Evolutionary conservation across 1,284 basidiomycete genomes (phyloP).

Genomic region (Puccinia horiana): DNA sequence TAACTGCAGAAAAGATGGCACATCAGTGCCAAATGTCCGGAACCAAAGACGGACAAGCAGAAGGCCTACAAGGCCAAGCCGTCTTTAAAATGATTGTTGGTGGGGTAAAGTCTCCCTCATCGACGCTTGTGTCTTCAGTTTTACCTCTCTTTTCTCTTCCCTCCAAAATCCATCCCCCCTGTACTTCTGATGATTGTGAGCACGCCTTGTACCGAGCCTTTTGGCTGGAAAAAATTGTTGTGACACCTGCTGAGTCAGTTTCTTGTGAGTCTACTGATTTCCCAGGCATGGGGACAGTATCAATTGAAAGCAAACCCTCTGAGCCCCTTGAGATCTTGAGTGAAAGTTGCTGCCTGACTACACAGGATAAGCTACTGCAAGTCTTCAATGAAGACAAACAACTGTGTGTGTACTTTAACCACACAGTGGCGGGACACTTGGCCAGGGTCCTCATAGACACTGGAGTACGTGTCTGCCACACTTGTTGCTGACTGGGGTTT

Average conservation of each 20-base stretch:
- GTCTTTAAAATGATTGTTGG: slow-evolving; percentile 19
- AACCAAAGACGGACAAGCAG: background rate
- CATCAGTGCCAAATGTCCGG: background rate
- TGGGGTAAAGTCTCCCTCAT: background rate
- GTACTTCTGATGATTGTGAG: background rate
- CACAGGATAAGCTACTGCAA: background rate
- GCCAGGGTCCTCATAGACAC: no score
- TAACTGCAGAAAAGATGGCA: slow-evolving; percentile 20
- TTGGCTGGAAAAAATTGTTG: background rate
- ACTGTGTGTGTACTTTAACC: background rate
- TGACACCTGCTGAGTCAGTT: background rate
- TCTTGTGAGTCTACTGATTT: background rate
- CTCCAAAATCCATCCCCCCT: background rate
- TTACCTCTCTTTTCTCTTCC: background rate
- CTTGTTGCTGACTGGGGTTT: no score
- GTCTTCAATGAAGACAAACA: background rate
- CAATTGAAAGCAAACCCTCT: background rate
- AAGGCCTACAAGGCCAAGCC: background rate
- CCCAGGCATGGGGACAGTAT: background rate
- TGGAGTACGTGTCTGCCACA: no score
- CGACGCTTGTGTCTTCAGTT: background rate
- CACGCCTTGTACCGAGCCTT: background rate
- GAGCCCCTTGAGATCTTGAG: background rate
- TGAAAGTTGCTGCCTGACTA: background rate
- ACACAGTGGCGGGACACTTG: no score